Base-by-base conservation (phyloP, 768 basidiomycete species). In the Plicaturopsis crispa region DNA sequence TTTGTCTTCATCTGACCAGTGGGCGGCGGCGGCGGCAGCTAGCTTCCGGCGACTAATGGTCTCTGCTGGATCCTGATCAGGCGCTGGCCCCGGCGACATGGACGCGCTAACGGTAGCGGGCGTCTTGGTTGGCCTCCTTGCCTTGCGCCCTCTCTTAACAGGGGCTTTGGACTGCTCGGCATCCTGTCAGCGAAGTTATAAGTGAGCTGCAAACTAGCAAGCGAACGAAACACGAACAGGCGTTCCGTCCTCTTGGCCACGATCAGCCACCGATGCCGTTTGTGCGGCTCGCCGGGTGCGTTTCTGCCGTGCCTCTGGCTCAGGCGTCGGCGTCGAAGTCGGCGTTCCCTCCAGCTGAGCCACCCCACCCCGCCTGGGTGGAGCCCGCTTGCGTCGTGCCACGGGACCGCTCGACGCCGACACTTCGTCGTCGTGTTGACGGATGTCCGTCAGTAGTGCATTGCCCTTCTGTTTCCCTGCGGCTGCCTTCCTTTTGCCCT, bases 401-500 rank as follows among this genome's bases (percentile, higher is more conserved):
- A 58, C 48, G 8, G 65, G 58, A 10, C 57, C 62, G n/a, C 51
- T 51, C 6, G 65, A 57, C 12, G 62, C 24, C 26, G 26, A 28
- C 26, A 8, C 60, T 11, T 48, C 49, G 35, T 67, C 80, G 54
- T 87, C 85, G 48, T 84, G 84, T 57, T 78, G 71, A 34, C 78
- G 69, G 43, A 93, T 90, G 58, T 92, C 89, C 13, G 83, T 68
- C 36, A 93, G 64, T 36, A 93, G 59, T 2, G 79, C 86, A 48
- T 86, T 85, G 34, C 86, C 84, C 61, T 84, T 87, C 63, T 80
- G 80, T 63, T 83, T 87, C 36, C 73, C 78, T n/a, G n/a, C n/a
- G n/a, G 57, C 55, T 49, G 53, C 54, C 38, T 67, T 66, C 24
- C 72, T 70, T 21, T 75, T 63, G 16, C 73, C 72, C 48, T 71